Conservation (phyloP, 73 alveolate genomes). For the Paramecium sonneborni region DNA sequence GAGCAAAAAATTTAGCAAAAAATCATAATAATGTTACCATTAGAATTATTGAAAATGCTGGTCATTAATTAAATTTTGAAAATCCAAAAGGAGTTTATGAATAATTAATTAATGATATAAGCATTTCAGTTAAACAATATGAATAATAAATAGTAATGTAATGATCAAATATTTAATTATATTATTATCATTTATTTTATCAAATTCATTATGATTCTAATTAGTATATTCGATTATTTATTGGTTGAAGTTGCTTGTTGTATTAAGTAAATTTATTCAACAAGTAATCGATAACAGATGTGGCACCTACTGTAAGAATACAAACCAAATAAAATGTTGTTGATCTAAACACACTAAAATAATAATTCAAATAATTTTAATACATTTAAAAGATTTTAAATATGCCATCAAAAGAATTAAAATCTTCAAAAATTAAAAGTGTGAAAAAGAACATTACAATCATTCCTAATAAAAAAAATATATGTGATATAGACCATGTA, state of each 20-base stretch:
- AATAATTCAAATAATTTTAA: not conserved
- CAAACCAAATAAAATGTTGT: not conserved
- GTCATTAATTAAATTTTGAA: constrained; percentile 40
- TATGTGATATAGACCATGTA: constrained; percentile 12
- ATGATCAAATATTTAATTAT: not conserved
- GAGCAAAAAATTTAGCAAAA: not conserved
- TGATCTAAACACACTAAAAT: constrained; percentile 5
- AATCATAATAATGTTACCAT: not conserved
- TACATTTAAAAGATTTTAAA: not conserved
- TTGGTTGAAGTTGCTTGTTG: not conserved
- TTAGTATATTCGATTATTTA: not conserved
- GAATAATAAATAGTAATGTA: not conserved
- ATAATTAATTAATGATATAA: not conserved
- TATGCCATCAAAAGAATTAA: not conserved
- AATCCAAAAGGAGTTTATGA: constrained; percentile 50
- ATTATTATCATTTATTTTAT: not conserved
- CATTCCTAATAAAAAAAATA: not conserved
- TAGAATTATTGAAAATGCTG: constrained; percentile 8
- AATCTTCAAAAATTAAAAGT: not conserved
- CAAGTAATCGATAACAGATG: not conserved
- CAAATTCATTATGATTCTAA: not conserved
- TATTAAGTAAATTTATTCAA: not conserved
- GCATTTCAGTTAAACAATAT: not conserved
- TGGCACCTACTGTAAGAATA: not conserved
- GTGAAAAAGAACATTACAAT: not conserved